Evolutionary conservation across 176 grass and related monocot species (phyloP), one percentile per base, ranked within the genome.

Genomic region (Calamus simplicifolius): DNA sequence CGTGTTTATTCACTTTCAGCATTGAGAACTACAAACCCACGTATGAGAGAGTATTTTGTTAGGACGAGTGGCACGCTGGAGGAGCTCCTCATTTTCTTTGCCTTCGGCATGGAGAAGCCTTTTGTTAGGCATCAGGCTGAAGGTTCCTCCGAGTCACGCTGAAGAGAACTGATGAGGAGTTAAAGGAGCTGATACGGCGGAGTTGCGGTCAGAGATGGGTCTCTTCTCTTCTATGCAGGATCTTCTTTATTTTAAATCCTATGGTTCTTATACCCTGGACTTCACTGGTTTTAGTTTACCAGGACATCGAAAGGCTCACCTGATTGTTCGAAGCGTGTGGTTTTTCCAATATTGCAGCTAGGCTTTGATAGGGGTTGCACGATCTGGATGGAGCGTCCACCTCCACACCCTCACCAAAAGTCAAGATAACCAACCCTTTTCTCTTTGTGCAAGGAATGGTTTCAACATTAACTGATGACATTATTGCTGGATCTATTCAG

Each of bases 51-150:
- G 43, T 95, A 82, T 65, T 83, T 82, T 18, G 72, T 82, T 7
- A 3, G 4, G 0, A 95, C 85, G 75, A 59, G 73, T 12, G 81
- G 89, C 29, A 74, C 56, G 27, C 59, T 85, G 18, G 72, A 85
- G n/a, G 89, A 95, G 64, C 19, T 95, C 74, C 81, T 16, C 78
- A 89, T 66, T 95, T 82, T 79, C n/a, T 88, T 88, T 63, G 54
- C 85, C 1, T 95, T 79, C 54, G 82, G 89, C 66, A 77, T 88
- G 71, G 81, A 89, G 50, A 72, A 79, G n/a, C n/a, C n/a, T n/a
- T n/a, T n/a, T n/a, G n/a, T n/a, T 28, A 81, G 81, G 48, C 85
- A 89, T 64, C 69, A 59, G 21, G 77, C 63, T 88, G 49, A 14
- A 16, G 50, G 74, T 77, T 66, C 53, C 85, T 82, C 62, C 27